Base-by-base conservation (phyloP, 192 early-diverging fungal genomes). In the Rhizoclosmatium globosum region DNA sequence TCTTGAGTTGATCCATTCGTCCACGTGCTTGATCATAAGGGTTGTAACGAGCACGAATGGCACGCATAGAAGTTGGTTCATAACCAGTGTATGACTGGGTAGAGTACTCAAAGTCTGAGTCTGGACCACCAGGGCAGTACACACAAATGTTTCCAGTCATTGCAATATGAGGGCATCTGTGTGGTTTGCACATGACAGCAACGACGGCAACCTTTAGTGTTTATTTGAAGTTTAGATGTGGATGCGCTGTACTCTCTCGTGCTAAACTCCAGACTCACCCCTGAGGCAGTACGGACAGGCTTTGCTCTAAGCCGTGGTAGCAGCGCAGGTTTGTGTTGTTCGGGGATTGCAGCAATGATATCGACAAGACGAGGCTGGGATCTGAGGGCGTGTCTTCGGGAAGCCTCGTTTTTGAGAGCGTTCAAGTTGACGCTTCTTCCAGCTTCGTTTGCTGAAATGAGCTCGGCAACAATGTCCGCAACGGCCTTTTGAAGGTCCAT, bases 11-110 rank as follows among this genome's bases (percentile, higher is more conserved):
- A 83, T 98, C 97, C 19, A 99, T 91, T 17, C 98, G 92, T 4
- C 95, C 95, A 15, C 95, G 85, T 19, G 97, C 90, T 83, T 99
- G 98, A 82, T 99, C 98, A 71, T 92, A 96, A 4, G 98, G 98
- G 82, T 98, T 93, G 79, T 99, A 99, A 41, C 98, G 89, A n/a
- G 98, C 95, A 17, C 98, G 88, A 68, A 99, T 99, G 3, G 98
- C 98, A 46, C 98, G 92, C 98, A 99, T 99, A 68, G 92, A 94
- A 2, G 98, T 99, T 3, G 98, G 98, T 23, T 99, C 98, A 84
- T 99, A 99, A 44, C 98, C 98, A 38, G 98, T 99, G 75, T 99
- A 99, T n/a, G 97, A 99, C 83, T 99, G 98, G 60, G 98, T 99
- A 58, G 96, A 97, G 85, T 99, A 99, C 85, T 99, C 98, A 82